Evolutionary conservation across 345 rosid genomes (phyloP), one percentile per base, ranked within the genome.

Genomic region (Syzygium aromaticum): DNA sequence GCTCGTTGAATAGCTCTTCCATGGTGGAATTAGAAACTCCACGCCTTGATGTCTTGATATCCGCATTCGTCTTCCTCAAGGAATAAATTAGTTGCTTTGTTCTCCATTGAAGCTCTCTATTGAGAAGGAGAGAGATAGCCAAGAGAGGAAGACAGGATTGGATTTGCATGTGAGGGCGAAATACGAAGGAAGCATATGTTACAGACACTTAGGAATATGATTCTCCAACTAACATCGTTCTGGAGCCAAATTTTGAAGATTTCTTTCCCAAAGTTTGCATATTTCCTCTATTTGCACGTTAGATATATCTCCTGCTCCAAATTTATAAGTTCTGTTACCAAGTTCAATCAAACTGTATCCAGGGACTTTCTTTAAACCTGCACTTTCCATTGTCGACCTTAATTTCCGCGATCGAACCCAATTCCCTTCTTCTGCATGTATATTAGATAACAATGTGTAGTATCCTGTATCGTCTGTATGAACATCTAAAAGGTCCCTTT

Each of bases 341-440:
- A 88, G 90, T 90, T 91, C 90, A 43, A 94, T 90, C 54, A 89
- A 78, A 54, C 96, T 96, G 92, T 92, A 93, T 21, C 96, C 97
- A 19, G 95, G 94, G 38, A 92, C 96, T 92, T 94, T 96, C 93
- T 89, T 92, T 86, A 94, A 90, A 80, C 92, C 92, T 67, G 23
- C 84, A 27, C 89, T 54, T 52, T 92, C 89, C 93, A 94, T 93
- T 52, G 64, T 88, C 5, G 88, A 88, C 89, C 96, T 96, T 88
- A 92, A 59, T 88, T 91, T 91, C 89, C 90, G 88, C 21, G 84
- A 93, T 88, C 90, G 93, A 88, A 89, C 93, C 98, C 98, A 95
- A 77, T 95, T 92, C 27, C 96, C 97, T 87, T 92, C 98, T 90
- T 94, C 97, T 6, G 96, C 99, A 87, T 94, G 93, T 46, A 95